Evolutionary conservation across 352 stramenopile genomes (phyloP).

Genomic region (Pythium rishiriense): DNA sequence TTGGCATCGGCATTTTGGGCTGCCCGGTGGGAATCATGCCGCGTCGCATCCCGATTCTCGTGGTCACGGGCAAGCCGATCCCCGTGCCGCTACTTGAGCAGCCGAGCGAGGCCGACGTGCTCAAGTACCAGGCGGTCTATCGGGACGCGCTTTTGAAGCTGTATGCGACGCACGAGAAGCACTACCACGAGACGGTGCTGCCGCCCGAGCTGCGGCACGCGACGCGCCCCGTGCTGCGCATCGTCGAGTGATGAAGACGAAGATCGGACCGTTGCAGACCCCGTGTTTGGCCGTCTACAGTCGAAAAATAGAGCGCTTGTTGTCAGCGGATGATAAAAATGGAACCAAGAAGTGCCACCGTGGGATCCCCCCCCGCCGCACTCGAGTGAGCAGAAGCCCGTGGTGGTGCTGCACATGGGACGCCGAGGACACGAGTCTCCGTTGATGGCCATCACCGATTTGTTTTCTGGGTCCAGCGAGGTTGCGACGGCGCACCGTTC

Average conservation of each 20-base stretch:
- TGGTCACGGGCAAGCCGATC: constrained; percentile 49
- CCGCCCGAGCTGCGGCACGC: constrained; percentile 30
- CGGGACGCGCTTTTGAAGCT: constrained; percentile 42
- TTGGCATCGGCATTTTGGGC: constrained; percentile 33
- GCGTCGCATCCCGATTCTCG: constrained; percentile 33
- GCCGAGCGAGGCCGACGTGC: constrained; percentile 44
- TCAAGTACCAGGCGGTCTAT: constrained; percentile 50
- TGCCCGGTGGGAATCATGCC: constrained; percentile 38
- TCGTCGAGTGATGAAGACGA: constrained; percentile 30
- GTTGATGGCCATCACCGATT: no score
- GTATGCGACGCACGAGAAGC: constrained; percentile 47
- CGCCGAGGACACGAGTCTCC: no score
- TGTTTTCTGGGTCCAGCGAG: no score
- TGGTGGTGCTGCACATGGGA: no score
- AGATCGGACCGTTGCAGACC: no score
- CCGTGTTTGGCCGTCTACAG: no score
- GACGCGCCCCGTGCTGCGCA: constrained; percentile 28
- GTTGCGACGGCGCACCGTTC: no score
- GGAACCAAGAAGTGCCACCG: no score
- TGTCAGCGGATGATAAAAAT: not conserved
- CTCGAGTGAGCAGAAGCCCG: no score
- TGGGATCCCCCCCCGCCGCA: no score
- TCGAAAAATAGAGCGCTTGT: not conserved
- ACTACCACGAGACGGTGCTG: constrained; percentile 44
- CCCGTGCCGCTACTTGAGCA: constrained; percentile 37